Conservation (phyloP, 2,329 filamentous ascomycete species). For the Hawksworthiomyces lignivorus region DNA sequence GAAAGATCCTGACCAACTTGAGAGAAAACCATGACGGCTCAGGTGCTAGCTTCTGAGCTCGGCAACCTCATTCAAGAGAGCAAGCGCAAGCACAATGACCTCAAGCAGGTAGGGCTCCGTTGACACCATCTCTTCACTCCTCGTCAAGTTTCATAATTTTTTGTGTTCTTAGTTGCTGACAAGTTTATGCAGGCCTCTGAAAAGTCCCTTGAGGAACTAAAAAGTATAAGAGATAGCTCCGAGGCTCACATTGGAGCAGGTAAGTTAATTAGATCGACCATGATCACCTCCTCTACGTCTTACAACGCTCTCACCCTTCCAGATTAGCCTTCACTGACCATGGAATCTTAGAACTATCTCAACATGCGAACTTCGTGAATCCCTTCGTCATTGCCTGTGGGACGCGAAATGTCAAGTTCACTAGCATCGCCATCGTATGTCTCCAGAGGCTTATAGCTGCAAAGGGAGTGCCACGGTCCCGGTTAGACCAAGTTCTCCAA, state of each 20-base stretch:
- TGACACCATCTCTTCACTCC: too few species aligned
- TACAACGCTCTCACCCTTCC: neutral
- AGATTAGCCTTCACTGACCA: too few species aligned
- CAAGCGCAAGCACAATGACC: constrained; percentile 86
- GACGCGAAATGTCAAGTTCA: constrained; percentile 85
- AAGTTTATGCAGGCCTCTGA: constrained; percentile 67
- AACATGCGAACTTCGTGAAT: constrained; percentile 76
- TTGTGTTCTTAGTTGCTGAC: neutral
- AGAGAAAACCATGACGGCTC: constrained; percentile 67
- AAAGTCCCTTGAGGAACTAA: constrained; percentile 86
- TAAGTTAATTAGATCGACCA: constrained; percentile 28
- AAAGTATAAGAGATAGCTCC: constrained; percentile 62
- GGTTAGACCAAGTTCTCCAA: constrained; percentile 79
- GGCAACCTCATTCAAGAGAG: constrained; percentile 90
- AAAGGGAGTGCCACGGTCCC: constrained; percentile 67
- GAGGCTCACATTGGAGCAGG: constrained; percentile 69
- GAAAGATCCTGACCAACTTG: constrained; percentile 5
- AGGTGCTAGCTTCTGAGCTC: constrained; percentile 82
- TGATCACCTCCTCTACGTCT: neutral
- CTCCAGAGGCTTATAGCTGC: constrained; percentile 82
- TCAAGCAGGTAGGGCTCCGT: constrained; percentile 73
- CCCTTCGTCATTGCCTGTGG: constrained; percentile 91
- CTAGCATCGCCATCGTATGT: constrained; percentile 77
- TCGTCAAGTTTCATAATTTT: neutral
- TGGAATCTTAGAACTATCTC: too few species aligned